Percentiles rank a stretch among this genome's conserved stretches.
Evolutionary conservation across 345 rosid species (phyloP).

Genomic region (Acer negundo): DNA sequence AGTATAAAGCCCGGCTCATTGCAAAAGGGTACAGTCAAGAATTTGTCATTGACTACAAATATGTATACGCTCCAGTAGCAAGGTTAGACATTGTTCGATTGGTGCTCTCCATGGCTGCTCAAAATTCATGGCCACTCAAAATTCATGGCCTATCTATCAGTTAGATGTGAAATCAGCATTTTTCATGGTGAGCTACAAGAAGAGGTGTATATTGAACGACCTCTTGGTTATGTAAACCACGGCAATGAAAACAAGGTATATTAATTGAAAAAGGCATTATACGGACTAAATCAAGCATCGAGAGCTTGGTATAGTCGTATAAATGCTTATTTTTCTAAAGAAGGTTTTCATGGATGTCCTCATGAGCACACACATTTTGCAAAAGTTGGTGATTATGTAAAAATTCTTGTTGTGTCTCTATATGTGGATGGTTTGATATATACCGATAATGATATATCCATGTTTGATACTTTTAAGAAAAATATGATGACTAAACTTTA

Average conservation of each 20-base stretch:
- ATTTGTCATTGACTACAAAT: too few species aligned
- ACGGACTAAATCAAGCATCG: background rate
- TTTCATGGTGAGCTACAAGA: background rate
- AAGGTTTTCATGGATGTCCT: background rate
- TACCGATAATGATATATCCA: background rate
- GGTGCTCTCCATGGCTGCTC: background rate
- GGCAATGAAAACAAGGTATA: background rate
- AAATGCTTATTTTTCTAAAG: background rate
- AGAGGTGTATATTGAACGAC: background rate
- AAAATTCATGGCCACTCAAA: background rate
- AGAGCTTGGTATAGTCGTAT: constrained; percentile 1
- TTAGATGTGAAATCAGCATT: background rate
- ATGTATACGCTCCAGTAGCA: background rate
- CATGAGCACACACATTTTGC: background rate
- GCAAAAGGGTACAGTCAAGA: too few species aligned
- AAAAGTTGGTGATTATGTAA: background rate
- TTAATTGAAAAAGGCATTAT: background rate
- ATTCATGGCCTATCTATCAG: background rate
- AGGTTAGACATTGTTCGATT: background rate
- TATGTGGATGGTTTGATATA: background rate
- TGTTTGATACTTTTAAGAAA: background rate
- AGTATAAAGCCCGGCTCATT: too few species aligned
- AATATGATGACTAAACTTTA: background rate
- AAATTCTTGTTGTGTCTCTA: background rate
- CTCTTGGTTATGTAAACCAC: background rate